Evolutionary conservation across 768 basidiomycete genomes (phyloP), one percentile per base, ranked within the genome.

Genomic region (Daedalea quercina): DNA sequence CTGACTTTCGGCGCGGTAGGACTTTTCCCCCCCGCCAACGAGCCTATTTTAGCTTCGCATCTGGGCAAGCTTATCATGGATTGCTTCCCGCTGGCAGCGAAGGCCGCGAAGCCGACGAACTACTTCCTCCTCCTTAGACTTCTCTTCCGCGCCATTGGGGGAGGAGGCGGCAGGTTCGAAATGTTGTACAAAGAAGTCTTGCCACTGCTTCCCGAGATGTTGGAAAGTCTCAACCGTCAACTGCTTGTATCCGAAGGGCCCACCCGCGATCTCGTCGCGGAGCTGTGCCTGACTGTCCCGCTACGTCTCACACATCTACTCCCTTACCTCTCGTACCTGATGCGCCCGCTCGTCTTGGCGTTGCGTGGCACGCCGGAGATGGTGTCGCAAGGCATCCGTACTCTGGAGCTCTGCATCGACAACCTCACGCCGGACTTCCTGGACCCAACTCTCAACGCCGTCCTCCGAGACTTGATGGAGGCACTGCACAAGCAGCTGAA

Each of bases 391-490:
- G 96, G 96, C 43, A 73, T 99, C 23, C 82, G 96, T 6, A 99
- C 96, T 0, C 80, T 99, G 54, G 96, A 99, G 68, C 77, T 99
- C n/a, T 98, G 95, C 70, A 95, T 98, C 63, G 96, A 99, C 73
- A 99, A 98, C 65, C 79, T 99, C 24, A 96, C 93, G 0, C 92
- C 93, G 1, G 96, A 98, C 69, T 98, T 98, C 73, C 78, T 99
- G 25, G 95, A 98, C 62, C 96, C 96, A 2, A 94, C 93, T 1
- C 81, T 98, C 57, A 90, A 84, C 56, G 91, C 90, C 0, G 94
- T 98, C 42, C 76, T 96, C 41, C 79, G 93, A 44, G 93, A 98
- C 57, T 73, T 99, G 52, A 98, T 94, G 90, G 88, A 89, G 56
- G 95, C 94, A 0, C 76, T 99, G 22, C 92, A 95, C 68, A 85